A percentile compares a stretch with the other conserved stretches of the same genome.
Evolutionary conservation across 768 basidiomycete genomes (phyloP).

Genomic region (Phallus indusiatus): DNA sequence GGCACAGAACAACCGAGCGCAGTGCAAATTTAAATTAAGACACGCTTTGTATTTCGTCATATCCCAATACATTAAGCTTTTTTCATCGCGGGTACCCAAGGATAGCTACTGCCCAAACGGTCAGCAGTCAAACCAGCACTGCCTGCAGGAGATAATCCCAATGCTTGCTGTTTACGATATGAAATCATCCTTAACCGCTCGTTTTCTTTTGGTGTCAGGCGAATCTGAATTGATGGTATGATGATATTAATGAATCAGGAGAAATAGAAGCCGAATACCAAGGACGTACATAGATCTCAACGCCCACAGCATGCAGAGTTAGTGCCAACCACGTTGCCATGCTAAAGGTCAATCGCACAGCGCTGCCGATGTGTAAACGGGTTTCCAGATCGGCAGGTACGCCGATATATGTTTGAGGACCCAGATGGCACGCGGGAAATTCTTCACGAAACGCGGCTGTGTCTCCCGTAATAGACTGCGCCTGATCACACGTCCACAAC

Average conservation of each 20-base stretch:
- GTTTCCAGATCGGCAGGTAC: conserved; percentile 3
- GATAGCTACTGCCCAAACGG: background rate
- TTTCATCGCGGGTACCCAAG: conserved; percentile 1
- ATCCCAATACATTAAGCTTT: too few species aligned
- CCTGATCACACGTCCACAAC: conserved; percentile 8
- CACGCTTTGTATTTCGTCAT: too few species aligned
- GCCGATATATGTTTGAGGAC: background rate
- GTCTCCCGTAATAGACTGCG: background rate
- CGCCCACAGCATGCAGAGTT: background rate
- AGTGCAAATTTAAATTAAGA: too few species aligned
- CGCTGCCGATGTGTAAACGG: conserved; percentile 5
- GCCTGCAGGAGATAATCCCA: conserved; percentile 1
- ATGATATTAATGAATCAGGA: too few species aligned
- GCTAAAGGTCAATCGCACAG: background rate
- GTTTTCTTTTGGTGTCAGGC: conserved; percentile 3
- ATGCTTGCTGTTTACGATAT: conserved; percentile 1
- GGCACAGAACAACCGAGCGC: too few species aligned
- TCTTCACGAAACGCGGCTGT: background rate
- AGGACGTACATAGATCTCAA: conserved; percentile 4
- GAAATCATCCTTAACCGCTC: conserved; percentile 3
- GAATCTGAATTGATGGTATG: too few species aligned
- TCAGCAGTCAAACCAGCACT: conserved; percentile 7
- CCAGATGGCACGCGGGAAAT: conserved; percentile 2
- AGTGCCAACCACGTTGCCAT: background rate
- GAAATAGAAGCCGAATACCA: background rate